These are phyloP conservation scores for Pseudozyma sp. DNA, from an alignment of 1,284 basidiomycete genomes.

Conservation along the genomic window DNA sequence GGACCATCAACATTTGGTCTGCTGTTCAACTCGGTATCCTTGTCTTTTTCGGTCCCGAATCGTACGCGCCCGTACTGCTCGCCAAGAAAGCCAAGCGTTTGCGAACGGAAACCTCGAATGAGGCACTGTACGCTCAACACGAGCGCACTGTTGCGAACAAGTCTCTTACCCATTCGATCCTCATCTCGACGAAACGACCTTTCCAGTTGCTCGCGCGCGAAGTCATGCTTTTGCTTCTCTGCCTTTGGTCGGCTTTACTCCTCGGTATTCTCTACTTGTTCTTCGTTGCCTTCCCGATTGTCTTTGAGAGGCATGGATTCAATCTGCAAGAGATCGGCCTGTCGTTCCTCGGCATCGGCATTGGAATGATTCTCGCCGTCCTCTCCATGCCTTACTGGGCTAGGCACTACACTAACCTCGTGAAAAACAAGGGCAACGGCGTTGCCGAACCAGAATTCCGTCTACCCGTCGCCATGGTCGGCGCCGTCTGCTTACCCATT, in stretches of 20 bases:
- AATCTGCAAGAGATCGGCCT: slow-evolving; percentile 50
- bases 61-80: slow-evolving; percentile 66
- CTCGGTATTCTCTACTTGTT: slow-evolving; percentile 53
- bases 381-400: slow-evolving; percentile 70
- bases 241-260: slow-evolving; percentile 41
- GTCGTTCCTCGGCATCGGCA: slow-evolving; percentile 48
- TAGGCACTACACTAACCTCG: slow-evolving; percentile 71
- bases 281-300: slow-evolving; percentile 57
- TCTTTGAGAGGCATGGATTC: slow-evolving; percentile 52
- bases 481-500: slow-evolving; percentile 33
- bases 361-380: slow-evolving; percentile 50
- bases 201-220: slow-evolving; percentile 34
- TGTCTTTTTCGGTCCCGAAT: slow-evolving; percentile 66
- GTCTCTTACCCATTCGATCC: slow-evolving; percentile 21
- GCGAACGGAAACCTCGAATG: slow-evolving; percentile 61
- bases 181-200: slow-evolving; percentile 27
- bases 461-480: slow-evolving; percentile 53
- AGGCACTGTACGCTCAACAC: slow-evolving; percentile 46
- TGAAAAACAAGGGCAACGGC: slow-evolving; percentile 73
- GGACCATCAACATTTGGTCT: slow-evolving; percentile 62
- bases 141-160: slow-evolving; percentile 30
- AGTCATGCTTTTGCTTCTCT: slow-evolving; percentile 38
- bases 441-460: slow-evolving; percentile 54
- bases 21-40: slow-evolving; percentile 60
- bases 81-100: slow-evolving; percentile 60